These are phyloP conservation scores for Kwoniella dejecticola DNA, from an alignment of 768 basidiomycete species.

Conservation along the genomic window DNA sequence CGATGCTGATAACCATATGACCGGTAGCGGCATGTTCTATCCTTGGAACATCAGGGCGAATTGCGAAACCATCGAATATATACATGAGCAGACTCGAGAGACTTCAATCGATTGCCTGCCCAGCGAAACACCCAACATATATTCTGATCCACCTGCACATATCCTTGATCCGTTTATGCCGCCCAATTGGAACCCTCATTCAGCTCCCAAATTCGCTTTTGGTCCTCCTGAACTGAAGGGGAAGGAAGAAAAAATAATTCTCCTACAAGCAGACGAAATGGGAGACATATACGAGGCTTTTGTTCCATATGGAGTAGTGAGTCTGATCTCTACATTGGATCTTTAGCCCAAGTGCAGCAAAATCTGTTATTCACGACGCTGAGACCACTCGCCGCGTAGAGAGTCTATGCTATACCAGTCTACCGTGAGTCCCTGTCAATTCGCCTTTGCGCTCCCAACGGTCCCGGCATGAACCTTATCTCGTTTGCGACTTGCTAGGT, in stretches of 20 bases:
- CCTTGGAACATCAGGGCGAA: neutral
- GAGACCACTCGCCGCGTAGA: neutral
- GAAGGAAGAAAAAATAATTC: conserved; percentile 16
- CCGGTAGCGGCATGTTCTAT: too few relatives aligned
- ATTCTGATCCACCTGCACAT: neutral
- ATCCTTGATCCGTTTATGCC: conserved; percentile 9
- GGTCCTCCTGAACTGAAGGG: conserved; percentile 7
- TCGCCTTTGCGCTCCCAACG: too few relatives aligned
- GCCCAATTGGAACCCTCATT: neutral
- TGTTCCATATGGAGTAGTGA: conserved; percentile 14
- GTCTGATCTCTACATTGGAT: too few relatives aligned
- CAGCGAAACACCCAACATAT: conserved; percentile 1
- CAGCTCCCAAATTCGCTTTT: conserved; percentile 17
- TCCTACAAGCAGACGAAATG: conserved; percentile 1
- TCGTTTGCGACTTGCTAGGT: too few relatives aligned
- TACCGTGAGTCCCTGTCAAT: conserved; percentile 9
- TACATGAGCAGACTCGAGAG: neutral
- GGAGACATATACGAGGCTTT: conserved; percentile 3
- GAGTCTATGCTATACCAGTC: conserved; percentile 14
- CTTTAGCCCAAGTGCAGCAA: neutral
- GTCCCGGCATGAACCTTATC: too few relatives aligned
- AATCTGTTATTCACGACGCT: neutral
- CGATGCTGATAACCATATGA: neutral
- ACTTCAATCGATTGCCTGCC: conserved; percentile 3
- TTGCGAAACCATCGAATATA: neutral